These are phyloP conservation scores for Alnus glutinosa DNA, from an alignment of 306 rosid genomes.

Conservation along the genomic window DNA sequence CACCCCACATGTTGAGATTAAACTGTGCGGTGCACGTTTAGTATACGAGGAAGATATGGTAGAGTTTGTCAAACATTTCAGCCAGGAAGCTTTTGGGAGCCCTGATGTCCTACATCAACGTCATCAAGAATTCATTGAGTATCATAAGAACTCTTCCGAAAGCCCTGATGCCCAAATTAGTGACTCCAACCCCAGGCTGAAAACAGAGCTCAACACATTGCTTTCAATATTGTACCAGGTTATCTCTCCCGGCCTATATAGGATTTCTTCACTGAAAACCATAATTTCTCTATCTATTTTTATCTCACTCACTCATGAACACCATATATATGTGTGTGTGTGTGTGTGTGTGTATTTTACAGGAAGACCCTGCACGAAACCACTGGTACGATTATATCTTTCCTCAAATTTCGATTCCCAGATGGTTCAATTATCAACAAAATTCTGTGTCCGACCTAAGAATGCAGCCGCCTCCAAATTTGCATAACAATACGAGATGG, in stretches of 20 bases:
- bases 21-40: background rate
- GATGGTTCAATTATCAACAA: background rate
- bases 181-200: no score
- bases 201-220: background rate
- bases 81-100: background rate
- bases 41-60: background rate
- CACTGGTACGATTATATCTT: background rate
- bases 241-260: background rate
- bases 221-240: background rate
- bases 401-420: rapidly evolving
- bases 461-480: background rate
- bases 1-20: background rate
- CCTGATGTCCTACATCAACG: background rate
- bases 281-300: background rate
- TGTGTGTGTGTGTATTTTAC: background rate
- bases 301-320: background rate
- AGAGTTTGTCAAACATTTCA: background rate
- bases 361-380: background rate
- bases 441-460: background rate
- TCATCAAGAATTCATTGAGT: background rate
- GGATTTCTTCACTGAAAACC: background rate
- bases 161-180: no score
- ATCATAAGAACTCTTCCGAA: background rate
- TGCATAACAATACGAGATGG: background rate
- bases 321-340: background rate